Base-by-base conservation (phyloP, 2,329 filamentous ascomycete species). In the Fusarium staphyleae region DNA sequence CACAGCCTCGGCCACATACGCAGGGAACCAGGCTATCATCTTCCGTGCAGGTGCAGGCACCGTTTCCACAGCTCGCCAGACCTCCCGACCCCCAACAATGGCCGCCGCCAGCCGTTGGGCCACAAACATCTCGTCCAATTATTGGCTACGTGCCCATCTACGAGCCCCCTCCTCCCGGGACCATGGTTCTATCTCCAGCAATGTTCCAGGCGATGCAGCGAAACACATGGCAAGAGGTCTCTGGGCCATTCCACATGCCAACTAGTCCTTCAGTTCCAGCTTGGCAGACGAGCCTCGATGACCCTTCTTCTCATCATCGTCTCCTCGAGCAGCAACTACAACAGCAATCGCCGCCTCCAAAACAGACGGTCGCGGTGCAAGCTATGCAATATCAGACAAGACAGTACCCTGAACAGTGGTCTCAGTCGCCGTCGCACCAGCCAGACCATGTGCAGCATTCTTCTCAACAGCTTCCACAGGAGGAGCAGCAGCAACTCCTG, bases 311-410 rank as follows among this genome's bases (percentile, higher is more conserved):
- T 14, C 24, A 29, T 2, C 16, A 37, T n/a, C 19, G 18, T 9
- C 36, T 51, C 24, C 45, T 30, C 10, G 32, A 47, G 12, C 57
- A 26, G 28, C 30, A 30, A 18, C 7, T 26, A 26, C 35, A 34
- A 35, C 15, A n/a, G 22, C 43, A 49, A 13, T 1, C 16, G n/a
- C 15, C 18, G 8, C 18, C 32, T 4, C 32, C 44, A 32, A 29
- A 40, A 12, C 35, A 26, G 19, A 37, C 16, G 19, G 8, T 14
- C n/a, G 7, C 26, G 16, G 19, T 26, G 16, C 19, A 33, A 18
- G 15, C 50, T 33, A 15, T 34, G 15, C 44, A 48, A 3, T 18
- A 55, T 29, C 34, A 34, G 5, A 19, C 6, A 19, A 26, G 18
- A 30, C 43, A 30, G n/a, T 6, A 29, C 22, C 16, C 34, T 24